Conservation (phyloP, 108 stramenopile genomes). For the Discostella pseudostelligera region DNA sequence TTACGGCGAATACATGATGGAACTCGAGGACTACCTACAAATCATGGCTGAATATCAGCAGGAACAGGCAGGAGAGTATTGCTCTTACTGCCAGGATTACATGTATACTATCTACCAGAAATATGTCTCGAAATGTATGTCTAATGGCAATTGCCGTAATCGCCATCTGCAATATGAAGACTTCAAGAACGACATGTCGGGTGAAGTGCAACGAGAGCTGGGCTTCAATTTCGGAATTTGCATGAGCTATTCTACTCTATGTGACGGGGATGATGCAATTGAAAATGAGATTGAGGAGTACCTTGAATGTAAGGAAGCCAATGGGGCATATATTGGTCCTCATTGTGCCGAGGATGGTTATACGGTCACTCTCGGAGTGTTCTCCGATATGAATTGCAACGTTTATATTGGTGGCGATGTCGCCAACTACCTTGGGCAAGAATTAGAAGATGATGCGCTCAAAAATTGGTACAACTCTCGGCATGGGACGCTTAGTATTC, state of each 20-base stretch:
- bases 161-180: slow-evolving; percentile 35
- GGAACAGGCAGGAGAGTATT: slow-evolving; percentile 62
- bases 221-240: slow-evolving; percentile 39
- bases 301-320: slow-evolving; percentile 38
- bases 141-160: slow-evolving; percentile 6
- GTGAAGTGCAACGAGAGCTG: slow-evolving; percentile 28
- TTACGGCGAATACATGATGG: slow-evolving; percentile 79
- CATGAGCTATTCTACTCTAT: slow-evolving; percentile 18
- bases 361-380: slow-evolving; percentile 75
- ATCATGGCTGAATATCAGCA: slow-evolving; percentile 68
- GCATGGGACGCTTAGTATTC: slow-evolving; percentile 14
- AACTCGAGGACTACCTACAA: slow-evolving; percentile 71
- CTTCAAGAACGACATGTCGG: slow-evolving; percentile 26
- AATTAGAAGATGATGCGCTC: slow-evolving; percentile 28
- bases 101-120: slow-evolving; percentile 40
- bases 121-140: slow-evolving; percentile 17
- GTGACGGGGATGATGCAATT: slow-evolving; percentile 14
- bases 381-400: slow-evolving; percentile 70
- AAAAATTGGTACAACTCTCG: slow-evolving; percentile 41
- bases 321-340: slow-evolving; percentile 9
- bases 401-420: slow-evolving; percentile 49
- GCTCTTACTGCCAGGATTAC: slow-evolving; percentile 52
- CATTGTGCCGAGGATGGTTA: slow-evolving; percentile 64
- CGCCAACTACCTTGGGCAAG: slow-evolving; percentile 15
- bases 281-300: slow-evolving; percentile 27